Evolutionary conservation across 257 asterid genomes (phyloP).

Genomic region (Petunia axillaris): DNA sequence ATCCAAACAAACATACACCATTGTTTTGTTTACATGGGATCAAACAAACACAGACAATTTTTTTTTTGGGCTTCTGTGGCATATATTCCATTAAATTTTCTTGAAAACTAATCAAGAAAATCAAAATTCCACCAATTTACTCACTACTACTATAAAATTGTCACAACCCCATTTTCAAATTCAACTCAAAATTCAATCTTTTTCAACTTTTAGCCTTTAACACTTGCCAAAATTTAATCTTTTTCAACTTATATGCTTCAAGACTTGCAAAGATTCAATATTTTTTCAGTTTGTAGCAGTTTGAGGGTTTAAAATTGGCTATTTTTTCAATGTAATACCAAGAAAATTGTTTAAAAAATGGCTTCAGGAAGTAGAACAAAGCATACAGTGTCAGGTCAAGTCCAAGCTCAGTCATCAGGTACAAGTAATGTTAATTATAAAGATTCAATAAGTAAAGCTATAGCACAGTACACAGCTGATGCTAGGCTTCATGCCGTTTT

Average conservation of each 20-base stretch:
- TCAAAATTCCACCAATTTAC: constrained; percentile 16
- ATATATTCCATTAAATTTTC: constrained; percentile 20
- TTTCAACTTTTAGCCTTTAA: background rate
- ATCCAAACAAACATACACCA: background rate
- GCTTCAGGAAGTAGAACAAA: constrained; percentile 49
- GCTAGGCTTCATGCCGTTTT: constrained; percentile 85
- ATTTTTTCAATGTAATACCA: background rate
- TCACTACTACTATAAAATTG: background rate
- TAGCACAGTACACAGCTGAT: constrained; percentile 77
- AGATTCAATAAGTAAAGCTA: constrained; percentile 63
- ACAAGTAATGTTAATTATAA: constrained; percentile 38
- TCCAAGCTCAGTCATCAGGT: constrained; percentile 49
- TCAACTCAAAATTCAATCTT: constrained; percentile 15
- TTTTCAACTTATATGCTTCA: background rate
- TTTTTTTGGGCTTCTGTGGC: background rate
- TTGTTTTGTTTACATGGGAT: background rate
- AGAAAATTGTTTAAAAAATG: constrained; percentile 35
- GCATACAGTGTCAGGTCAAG: constrained; percentile 20
- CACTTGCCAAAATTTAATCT: background rate
- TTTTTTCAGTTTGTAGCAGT: background rate
- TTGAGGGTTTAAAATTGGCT: background rate
- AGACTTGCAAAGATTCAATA: too few relatives aligned
- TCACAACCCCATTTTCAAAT: constrained; percentile 3
- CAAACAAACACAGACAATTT: constrained; percentile 8
- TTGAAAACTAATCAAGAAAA: background rate